Conservation (phyloP, 2,329 filamentous ascomycete species). For the Trichoderma asperellum region DNA sequence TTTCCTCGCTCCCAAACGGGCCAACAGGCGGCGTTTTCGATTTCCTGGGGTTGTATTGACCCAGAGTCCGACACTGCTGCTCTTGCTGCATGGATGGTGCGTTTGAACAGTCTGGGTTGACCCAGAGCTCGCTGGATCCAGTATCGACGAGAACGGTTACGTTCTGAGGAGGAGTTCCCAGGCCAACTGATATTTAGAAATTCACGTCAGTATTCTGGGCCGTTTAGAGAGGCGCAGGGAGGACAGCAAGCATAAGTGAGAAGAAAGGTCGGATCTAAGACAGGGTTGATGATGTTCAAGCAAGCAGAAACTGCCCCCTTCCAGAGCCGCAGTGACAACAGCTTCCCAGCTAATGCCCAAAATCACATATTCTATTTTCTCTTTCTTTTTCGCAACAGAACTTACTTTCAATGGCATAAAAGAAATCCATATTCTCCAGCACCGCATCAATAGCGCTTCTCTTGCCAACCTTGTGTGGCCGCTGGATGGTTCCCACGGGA, state of each 20-base stretch:
- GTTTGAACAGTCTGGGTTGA: constrained; percentile 54
- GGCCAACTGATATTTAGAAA: constrained; percentile 41
- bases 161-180: constrained; percentile 49
- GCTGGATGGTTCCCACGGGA: constrained; percentile 41
- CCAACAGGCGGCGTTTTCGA: constrained; percentile 47
- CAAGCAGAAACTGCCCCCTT: not conserved
- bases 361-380: not conserved
- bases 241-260: not conserved
- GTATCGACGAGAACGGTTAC: constrained; percentile 55
- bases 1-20: constrained; percentile 44
- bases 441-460: constrained; percentile 38
- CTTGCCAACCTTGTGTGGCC: constrained; percentile 34
- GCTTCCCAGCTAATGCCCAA: not conserved
- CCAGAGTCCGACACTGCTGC: constrained; percentile 46
- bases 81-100: constrained; percentile 42
- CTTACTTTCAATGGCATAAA: constrained; percentile 47
- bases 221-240: not conserved
- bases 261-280: not conserved
- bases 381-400: not conserved
- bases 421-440: constrained; percentile 45
- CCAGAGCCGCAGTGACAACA: not conserved
- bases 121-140: constrained; percentile 60
- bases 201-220: not conserved
- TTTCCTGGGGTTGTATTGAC: constrained; percentile 49
- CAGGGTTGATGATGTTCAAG: not conserved